phyloP scores from a whole-genome alignment of 495 filamentous ascomycete species.

The Cladorrhinum samala region DNA sequence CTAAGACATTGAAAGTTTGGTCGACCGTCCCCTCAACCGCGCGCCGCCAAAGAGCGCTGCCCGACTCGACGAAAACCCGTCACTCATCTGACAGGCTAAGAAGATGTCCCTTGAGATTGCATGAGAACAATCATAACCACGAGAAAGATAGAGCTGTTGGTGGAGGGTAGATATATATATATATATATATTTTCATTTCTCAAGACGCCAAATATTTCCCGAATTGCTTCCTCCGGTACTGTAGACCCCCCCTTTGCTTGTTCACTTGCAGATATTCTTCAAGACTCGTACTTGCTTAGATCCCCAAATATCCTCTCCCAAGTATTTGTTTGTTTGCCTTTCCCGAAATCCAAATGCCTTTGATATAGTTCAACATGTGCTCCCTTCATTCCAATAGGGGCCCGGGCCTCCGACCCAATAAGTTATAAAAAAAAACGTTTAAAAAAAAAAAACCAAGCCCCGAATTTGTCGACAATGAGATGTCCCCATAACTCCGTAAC shows the following conservation, averaged over 20 bases:
- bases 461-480: conserved; percentile 14
- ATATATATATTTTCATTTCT: not conserved
- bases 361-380: not conserved
- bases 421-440: conserved; percentile 2
- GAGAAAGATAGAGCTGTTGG: no score
- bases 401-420: not conserved
- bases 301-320: not conserved
- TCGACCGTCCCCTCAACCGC: no score
- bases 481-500: conserved; percentile 26
- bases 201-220: not conserved
- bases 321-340: not conserved
- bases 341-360: not conserved
- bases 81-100: no score
- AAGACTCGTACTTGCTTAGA: not conserved
- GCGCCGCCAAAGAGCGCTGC: no score
- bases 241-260: not conserved
- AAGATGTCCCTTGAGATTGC: no score
- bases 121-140: no score
- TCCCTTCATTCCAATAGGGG: not conserved
- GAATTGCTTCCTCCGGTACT: not conserved
- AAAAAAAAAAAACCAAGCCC: conserved; percentile 4
- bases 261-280: not conserved
- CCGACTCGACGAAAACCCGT: no score
- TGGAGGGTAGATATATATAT: not conserved
- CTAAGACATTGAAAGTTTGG: no score